These are phyloP conservation scores for Pyracantha coccinea DNA, from an alignment of 331 rosid species.

Conservation along the genomic window DNA sequence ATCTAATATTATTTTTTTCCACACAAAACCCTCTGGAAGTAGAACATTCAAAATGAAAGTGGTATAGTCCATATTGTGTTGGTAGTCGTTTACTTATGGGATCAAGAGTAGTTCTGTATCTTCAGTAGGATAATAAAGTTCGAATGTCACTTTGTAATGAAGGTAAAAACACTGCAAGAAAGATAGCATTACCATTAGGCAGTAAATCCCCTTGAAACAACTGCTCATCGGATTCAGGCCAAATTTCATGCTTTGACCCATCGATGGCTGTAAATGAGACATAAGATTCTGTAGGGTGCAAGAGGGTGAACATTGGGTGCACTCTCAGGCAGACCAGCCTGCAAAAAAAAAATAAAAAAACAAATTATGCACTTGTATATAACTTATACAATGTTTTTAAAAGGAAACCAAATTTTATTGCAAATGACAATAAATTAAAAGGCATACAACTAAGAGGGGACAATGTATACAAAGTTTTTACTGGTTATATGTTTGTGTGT, in stretches of 20 bases:
- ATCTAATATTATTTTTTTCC: too few species aligned
- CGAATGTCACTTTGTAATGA: background rate
- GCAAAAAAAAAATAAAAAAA: constrained; percentile 11
- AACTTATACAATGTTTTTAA: too few species aligned
- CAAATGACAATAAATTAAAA: too few species aligned
- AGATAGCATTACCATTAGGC: constrained; percentile 54
- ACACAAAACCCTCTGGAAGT: too few species aligned
- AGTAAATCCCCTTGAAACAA: constrained; percentile 54
- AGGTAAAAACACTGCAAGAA: background rate
- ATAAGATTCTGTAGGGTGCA: constrained; percentile 76
- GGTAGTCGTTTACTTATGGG: too few species aligned
- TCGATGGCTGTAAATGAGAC: constrained; percentile 70
- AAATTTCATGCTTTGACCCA: constrained; percentile 69
- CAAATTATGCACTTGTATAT: background rate
- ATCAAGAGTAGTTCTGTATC: background rate
- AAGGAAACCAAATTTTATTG: too few species aligned
- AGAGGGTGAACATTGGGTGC: constrained; percentile 68
- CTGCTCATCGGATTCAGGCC: constrained; percentile 72
- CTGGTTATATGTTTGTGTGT: background rate
- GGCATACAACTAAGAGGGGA: too few species aligned
- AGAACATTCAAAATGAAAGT: background rate
- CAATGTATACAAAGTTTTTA: too few species aligned
- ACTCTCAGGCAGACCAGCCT: constrained; percentile 90
- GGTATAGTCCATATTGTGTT: background rate
- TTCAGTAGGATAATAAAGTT: background rate